Conservation (phyloP, 345 rosid species). For the Luvunga scandens region DNA sequence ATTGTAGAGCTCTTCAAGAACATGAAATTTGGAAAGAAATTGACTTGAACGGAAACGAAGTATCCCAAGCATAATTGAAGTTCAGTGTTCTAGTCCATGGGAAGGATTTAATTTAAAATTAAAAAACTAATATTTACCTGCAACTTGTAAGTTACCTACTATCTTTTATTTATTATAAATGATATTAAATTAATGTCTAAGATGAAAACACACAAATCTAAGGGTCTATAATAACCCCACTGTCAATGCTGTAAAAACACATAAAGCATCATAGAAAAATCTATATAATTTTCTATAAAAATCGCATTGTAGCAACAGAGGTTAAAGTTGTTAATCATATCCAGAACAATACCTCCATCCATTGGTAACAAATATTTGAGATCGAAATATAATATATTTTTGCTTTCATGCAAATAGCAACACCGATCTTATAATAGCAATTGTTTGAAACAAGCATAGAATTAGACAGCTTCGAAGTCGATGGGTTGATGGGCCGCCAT, state of each 20-base stretch:
- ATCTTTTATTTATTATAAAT: too few species aligned
- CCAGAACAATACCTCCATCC: slow-evolving; percentile 48
- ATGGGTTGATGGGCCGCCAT: slow-evolving; percentile 70
- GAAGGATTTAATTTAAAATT: neutral
- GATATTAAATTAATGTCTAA: too few species aligned
- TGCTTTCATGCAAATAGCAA: neutral
- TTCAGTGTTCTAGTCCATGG: neutral
- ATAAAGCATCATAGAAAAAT: neutral
- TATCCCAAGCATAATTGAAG: slow-evolving; percentile 23
- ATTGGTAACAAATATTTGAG: slow-evolving; percentile 33
- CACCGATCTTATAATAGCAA: too few species aligned
- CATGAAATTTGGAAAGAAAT: neutral
- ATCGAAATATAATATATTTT: too few species aligned
- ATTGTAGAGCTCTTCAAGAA: neutral
- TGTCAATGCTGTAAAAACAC: too few species aligned
- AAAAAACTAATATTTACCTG: too few species aligned
- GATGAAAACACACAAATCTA: too few species aligned
- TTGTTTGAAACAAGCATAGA: slow-evolving; percentile 22
- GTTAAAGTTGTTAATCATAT: slow-evolving; percentile 49
- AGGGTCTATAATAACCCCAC: too few species aligned
- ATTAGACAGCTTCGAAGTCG: slow-evolving; percentile 52
- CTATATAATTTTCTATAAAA: too few species aligned
- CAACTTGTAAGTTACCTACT: too few species aligned
- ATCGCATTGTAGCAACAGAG: slow-evolving; percentile 5
- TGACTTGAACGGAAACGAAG: slow-evolving; percentile 1